Evolutionary conservation across 495 filamentous ascomycete genomes (phyloP), one percentile per base, ranked within the genome.

Genomic region (Diplogelasinospora grovesii): DNA sequence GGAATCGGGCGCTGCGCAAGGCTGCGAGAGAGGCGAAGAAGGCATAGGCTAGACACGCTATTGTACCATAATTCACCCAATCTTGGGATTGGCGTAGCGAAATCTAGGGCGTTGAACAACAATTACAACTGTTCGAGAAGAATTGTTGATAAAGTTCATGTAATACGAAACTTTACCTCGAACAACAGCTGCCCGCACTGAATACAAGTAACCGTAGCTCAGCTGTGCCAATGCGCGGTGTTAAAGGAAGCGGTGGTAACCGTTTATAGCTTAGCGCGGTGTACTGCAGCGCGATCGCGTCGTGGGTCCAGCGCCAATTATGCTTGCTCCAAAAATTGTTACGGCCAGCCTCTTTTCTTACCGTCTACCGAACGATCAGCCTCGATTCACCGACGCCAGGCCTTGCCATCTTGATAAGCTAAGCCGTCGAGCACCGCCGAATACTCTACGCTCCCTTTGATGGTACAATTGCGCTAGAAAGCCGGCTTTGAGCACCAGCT

Each of bases 1-100:
- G 93, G 54, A 84, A 77, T 64, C 78, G 90, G 46, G 93, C 90
- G 39, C 63, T 97, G 66, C 84, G 74, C 62, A 97, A 96, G 78
- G 81, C 78, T 29, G 88, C 85, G 57, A 79, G 89, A 45, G 86
- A 95, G 21, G 75, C 70, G 9, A 85, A 83, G 74, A 84, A 82
- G 63, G 48, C 61, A 32, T 67, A 48, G 51, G 26, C 5, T 34
- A 35, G 5, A 38, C 10, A 43, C 43, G 20, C n/a, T 24, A n/a
- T 38, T n/a, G n/a, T n/a, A n/a, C n/a, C n/a, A n/a, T n/a, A n/a
- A n/a, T n/a, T n/a, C n/a, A n/a, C n/a, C n/a, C n/a, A n/a, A n/a
- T n/a, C n/a, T n/a, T n/a, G n/a, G n/a, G n/a, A n/a, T n/a, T n/a
- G n/a, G n/a, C n/a, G n/a, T n/a, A n/a, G n/a, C n/a, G n/a, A n/a